phyloP scores from a whole-genome alignment of 495 filamentous ascomycete species.

The Poronia punctata region DNA sequence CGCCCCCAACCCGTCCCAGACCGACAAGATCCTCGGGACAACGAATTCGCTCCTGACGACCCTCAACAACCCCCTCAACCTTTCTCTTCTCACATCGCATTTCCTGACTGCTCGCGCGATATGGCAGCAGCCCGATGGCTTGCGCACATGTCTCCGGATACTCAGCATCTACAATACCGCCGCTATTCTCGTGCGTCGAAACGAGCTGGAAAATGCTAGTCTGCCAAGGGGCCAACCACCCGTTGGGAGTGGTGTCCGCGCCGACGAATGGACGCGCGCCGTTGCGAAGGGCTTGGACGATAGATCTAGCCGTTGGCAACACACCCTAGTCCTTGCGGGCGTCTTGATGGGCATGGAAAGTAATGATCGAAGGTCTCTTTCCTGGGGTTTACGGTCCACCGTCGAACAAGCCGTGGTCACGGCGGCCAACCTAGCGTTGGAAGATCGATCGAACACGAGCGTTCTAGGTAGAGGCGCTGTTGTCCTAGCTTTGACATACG shows the following conservation, averaged over 20 bases:
- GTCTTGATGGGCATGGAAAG: constrained; percentile 75
- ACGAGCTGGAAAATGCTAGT: constrained; percentile 48
- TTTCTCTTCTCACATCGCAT: constrained; percentile 85
- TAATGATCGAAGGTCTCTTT: constrained; percentile 56
- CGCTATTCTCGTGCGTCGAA: constrained; percentile 54
- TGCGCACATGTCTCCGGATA: constrained; percentile 66
- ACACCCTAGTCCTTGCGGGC: constrained; percentile 72
- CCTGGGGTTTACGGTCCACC: constrained; percentile 55
- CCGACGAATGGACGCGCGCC: constrained; percentile 77
- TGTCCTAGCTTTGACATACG: constrained; percentile 68
- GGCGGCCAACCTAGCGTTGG: constrained; percentile 70
- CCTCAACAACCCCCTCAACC: constrained; percentile 83
- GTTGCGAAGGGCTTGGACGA: constrained; percentile 80
- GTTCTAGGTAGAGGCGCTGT: constrained; percentile 53
- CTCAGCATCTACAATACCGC: constrained; percentile 87
- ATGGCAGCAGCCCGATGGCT: constrained; percentile 68
- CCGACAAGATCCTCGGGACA: constrained; percentile 61
- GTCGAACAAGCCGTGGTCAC: constrained; percentile 71
- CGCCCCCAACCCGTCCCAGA: constrained; percentile 40
- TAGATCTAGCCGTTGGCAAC: constrained; percentile 79
- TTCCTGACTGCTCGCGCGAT: constrained; percentile 79
- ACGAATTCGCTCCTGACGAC: constrained; percentile 75
- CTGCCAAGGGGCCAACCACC: constrained; percentile 25
- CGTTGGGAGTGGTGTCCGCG: constrained; percentile 43
- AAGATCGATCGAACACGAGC: constrained; percentile 39